These are phyloP conservation scores for Oropetium thomaeum DNA, from an alignment of 176 grass and related monocot genomes.

Conservation along the genomic window DNA sequence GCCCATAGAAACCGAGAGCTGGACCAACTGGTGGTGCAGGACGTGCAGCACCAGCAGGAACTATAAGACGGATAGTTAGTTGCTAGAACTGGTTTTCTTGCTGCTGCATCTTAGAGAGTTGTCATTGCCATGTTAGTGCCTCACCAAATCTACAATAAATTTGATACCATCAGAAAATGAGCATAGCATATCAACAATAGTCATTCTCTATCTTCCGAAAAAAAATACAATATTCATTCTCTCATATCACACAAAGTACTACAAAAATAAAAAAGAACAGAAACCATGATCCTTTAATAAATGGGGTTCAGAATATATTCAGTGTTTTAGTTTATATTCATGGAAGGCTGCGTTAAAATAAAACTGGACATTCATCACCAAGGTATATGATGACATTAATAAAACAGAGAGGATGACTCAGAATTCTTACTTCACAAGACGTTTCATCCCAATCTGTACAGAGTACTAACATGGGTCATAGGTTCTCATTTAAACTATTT, in stretches of 20 bases:
- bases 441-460: no score
- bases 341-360: not conserved
- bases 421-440: no score
- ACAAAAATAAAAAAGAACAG: not conserved
- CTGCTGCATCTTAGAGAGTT: slow-evolving; percentile 64
- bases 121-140: slow-evolving; percentile 38
- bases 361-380: not conserved
- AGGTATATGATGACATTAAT: not conserved
- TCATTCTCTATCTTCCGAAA: no score
- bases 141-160: not conserved
- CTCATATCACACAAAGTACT: not conserved
- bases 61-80: slow-evolving; percentile 75
- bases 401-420: no score
- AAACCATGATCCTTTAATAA: not conserved
- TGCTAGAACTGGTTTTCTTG: slow-evolving; percentile 58
- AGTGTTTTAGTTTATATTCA: not conserved
- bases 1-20: slow-evolving; percentile 70
- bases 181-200: not conserved
- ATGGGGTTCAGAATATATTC: not conserved
- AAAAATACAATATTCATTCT: not conserved
- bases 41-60: slow-evolving; percentile 65
- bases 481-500: no score
- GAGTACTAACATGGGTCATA: no score
- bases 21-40: slow-evolving; percentile 76
- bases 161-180: not conserved